Evolutionary conservation across 768 basidiomycete genomes (phyloP), one percentile per base, ranked within the genome.

Genomic region (Russula emetica): DNA sequence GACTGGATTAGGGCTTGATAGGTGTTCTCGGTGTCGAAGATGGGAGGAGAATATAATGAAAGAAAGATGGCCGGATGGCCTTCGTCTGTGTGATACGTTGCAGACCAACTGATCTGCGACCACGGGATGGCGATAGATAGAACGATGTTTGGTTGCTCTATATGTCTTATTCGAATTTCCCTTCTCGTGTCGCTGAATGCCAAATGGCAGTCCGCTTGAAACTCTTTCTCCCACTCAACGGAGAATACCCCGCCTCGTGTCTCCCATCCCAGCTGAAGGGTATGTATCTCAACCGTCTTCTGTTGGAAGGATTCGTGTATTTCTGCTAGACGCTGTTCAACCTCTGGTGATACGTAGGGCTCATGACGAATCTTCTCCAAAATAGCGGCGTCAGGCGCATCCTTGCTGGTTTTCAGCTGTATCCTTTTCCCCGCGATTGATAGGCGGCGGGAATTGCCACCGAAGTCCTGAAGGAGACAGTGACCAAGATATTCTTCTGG

Each of bases 221-320:
- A 74, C 8, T 47, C 13, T 28, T 75, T 72, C 72, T 84, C 82
- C 78, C 81, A 84, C 72, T 88, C 85, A 50, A 82, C 71, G 20
- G 86, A 89, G 63, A 82, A 79, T 0, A 78, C 76, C 5, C 74
- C 71, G 68, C 85, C 84, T n/a, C 84, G 78, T 63, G 85, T 86
- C 68, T 78, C 75, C 85, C 84, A 85, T 16, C 83, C 82, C 66
- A 85, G 85, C 67, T 86, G 85, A 30, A 87, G 65, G 5, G 72
- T 69, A 5, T 63, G 64, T 55, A 85, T 68, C 8, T 67, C 60
- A 28, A 82, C 72, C 9, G 47, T 40, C 20, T 68, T 65, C 3
- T 66, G 40, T n/a, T 70, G 66, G 10, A 82, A 73, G 26, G 75
- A 65, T 28, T 57, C 55, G 47, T 55, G 38, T 9, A 36, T 45